Base-by-base conservation (phyloP, 2,329 filamentous ascomycete species). In the Metarhizium guizhouense region DNA sequence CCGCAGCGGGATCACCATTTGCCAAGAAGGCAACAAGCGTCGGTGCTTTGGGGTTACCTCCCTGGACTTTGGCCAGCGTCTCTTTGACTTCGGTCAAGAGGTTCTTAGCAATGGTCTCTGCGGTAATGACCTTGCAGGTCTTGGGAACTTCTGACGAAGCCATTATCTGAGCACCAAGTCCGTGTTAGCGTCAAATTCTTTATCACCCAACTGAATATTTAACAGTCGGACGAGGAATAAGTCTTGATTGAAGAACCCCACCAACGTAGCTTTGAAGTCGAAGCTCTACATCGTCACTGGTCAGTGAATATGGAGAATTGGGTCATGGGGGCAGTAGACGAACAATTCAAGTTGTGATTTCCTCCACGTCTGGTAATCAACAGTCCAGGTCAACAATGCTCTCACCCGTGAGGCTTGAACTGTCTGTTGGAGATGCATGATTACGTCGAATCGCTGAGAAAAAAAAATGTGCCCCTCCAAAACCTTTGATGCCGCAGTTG, bases 101-200 rank as follows among this genome's bases (percentile, higher is more conserved):
- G 55, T 79, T 80, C 75, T 91, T 94, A 62, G 92, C 90, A 66
- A 99, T 91, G 63, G 86, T 87, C 63, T 88, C 87, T 57, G 93
- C 90, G 63, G 95, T 83, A 65, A 97, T 82, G 70, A 96, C 91
- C 81, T 96, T 96, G 83, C 94, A 97, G 67, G 88, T 83, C 72
- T 84, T 83, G 64, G 77, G 80, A 25, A 75, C 72, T n/a, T 63
- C 64, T 56, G 63, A 60, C 6, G 66, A 60, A 52, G 67, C 66
- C 67, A 69, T 70, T 30, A 14, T 47, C 30, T 29, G 25, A 47
- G 16, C 7, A 25, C 34, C 34, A 16, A 18, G 13, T 2, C 48
- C 36, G 6, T 43, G 16, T 50, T n/a, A 51, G 38, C 38, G 11
- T 10, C 2, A 29, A 25, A 6, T 14, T 25, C 40, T 20, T 32